Evolutionary conservation across 768 basidiomycete species (phyloP), one percentile per base, ranked within the genome.

Genomic region (Amanita rubescens): DNA sequence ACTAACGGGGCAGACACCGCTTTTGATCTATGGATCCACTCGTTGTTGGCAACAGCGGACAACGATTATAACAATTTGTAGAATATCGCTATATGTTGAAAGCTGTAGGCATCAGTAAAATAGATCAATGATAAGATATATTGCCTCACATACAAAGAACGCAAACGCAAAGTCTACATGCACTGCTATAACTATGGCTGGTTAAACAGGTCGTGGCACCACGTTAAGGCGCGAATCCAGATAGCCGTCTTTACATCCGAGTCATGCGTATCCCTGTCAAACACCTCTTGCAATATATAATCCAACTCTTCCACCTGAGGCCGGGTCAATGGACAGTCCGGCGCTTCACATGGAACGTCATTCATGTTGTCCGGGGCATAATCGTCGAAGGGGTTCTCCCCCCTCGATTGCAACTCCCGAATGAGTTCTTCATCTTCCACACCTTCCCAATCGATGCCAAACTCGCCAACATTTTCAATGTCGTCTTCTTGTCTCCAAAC

Each of bases 361-460:
- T 35, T 35, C 17, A 49, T 20, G 11, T 7, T 19, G 10, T 35
- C 48, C 4, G 48, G 48, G 3, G 19, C 19, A 14, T 35, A 19
- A 19, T 22, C 14, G n/a, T 49, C 37, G 17, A 49, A 35, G 12
- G 37, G 48, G 20, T 35, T 35, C 17, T 49, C 22, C 5, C 32
- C 48, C 33, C 33, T 7, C n/a, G 19, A 8, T 19, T 19, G 27
- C 37, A 39, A n/a, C 30, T 49, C 25, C 10, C 32, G 30, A 11
- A 19, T 17, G 12, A 49, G 48, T 11, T 17, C 48, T 2, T 5
- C 34, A 35, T 35, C 34, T 3, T 35, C 42, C 17, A 55, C 6
- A 19, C n/a, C 46, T 12, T 57, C 54, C 45, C 54, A 55, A 41
- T 58, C 54, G 17, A 58, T 38, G 4, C 53, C 54, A 38, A 51